phyloP scores from a whole-genome alignment of 176 grass and related monocot species.

The Hordeum vulgare region MorexV3_pseudomolecules_assembly NC_058523.1:450351187-450351686 shows the following conservation, averaged over 20 bases:
- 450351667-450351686: neutral
- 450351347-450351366: neutral
- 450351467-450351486: neutral
- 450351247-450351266: conserved; percentile 96
- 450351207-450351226: conserved; percentile 92
- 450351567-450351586: neutral
- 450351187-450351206: conserved; percentile 91
- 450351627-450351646: neutral
- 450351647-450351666: neutral
- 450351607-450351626: neutral
- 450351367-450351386: neutral
- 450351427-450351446: neutral
- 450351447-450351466: neutral
- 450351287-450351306: conserved; percentile 90
- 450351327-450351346: conserved; percentile 25
- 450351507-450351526: too few relatives aligned
- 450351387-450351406: conserved; percentile 16
- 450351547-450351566: too few relatives aligned
- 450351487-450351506: conserved; percentile 2
- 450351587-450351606: neutral
- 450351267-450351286: conserved; percentile 92
- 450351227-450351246: conserved; percentile 89
- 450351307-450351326: conserved; percentile 96
- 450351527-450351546: too few relatives aligned
- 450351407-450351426: neutral